These are phyloP conservation scores for Cyberlindnera subsufficiens DNA, from an alignment of 805 yeast genomes.

Conservation along the genomic window DNA sequence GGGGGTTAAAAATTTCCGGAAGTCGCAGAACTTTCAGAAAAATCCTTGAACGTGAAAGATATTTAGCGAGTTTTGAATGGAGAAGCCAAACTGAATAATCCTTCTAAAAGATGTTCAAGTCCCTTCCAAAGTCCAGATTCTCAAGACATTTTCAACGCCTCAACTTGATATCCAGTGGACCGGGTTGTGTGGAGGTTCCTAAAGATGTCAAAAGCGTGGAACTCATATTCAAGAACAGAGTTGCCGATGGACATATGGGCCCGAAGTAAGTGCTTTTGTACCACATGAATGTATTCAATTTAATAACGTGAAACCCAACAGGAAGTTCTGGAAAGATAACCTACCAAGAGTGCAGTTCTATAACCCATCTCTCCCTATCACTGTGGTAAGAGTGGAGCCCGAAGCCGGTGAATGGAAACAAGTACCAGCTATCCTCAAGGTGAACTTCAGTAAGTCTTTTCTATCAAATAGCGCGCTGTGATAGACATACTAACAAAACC, in stretches of 20 bases:
- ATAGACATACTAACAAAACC: slow-evolving; percentile 1
- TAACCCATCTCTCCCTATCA: slow-evolving; percentile 65
- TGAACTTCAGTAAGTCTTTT: slow-evolving; percentile 27
- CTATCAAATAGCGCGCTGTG: background rate
- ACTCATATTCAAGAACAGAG: slow-evolving; percentile 43
- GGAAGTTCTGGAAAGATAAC: slow-evolving; percentile 68
- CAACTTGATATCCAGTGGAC: slow-evolving; percentile 45
- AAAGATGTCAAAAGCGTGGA: slow-evolving; percentile 37
- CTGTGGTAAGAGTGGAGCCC: slow-evolving; percentile 48
- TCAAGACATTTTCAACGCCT: slow-evolving; percentile 45
- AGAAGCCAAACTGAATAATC: background rate
- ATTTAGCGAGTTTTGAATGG: too few species aligned
- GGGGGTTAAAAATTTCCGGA: too few species aligned
- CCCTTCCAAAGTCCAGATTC: slow-evolving; percentile 35
- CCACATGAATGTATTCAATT: background rate
- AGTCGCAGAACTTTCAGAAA: too few species aligned
- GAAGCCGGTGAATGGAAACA: slow-evolving; percentile 36
- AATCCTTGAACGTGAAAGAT: too few species aligned
- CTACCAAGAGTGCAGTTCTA: slow-evolving; percentile 78
- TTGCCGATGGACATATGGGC: slow-evolving; percentile 55
- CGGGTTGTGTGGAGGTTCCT: slow-evolving; percentile 34
- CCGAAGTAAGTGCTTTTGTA: slow-evolving; percentile 27
- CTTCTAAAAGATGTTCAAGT: slow-evolving; percentile 12
- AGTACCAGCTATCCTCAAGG: slow-evolving; percentile 39
- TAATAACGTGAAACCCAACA: slow-evolving; percentile 14